Conservation (phyloP, 345 rosid species). For the Lepidium africanum region DNA sequence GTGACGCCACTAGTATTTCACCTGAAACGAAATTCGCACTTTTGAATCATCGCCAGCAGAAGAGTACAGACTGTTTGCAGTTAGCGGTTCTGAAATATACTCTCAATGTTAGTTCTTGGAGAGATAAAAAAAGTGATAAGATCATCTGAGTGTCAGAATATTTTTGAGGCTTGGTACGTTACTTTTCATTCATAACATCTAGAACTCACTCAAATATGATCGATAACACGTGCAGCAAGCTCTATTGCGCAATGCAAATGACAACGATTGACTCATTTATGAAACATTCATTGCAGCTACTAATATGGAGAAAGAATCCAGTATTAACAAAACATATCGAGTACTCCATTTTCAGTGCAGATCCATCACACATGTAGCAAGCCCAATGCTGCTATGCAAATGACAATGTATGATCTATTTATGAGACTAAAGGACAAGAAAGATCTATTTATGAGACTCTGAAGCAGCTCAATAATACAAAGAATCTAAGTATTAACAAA, state of each 20-base stretch:
- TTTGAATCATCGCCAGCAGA: constrained; percentile 40
- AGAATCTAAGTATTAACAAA: background rate
- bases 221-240: background rate
- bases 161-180: background rate
- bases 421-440: background rate
- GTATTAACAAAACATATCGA: too few relatives aligned
- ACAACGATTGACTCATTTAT: background rate
- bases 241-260: background rate
- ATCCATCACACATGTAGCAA: background rate
- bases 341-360: too few relatives aligned
- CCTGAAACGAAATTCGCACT: constrained; percentile 87
- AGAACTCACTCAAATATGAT: constrained; percentile 1
- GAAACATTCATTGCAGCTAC: background rate
- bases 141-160: background rate
- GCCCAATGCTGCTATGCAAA: background rate
- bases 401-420: background rate
- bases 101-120: background rate
- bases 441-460: background rate
- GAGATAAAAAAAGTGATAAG: background rate
- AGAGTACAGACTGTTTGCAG: constrained; percentile 38
- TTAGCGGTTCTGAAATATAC: constrained; percentile 64
- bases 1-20: constrained; percentile 22
- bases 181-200: background rate
- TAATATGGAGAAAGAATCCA: background rate
- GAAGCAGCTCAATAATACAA: background rate